These are phyloP conservation scores for Trichoderma sp. DNA, from an alignment of 2,329 filamentous ascomycete genomes.

Conservation along the genomic window DNA sequence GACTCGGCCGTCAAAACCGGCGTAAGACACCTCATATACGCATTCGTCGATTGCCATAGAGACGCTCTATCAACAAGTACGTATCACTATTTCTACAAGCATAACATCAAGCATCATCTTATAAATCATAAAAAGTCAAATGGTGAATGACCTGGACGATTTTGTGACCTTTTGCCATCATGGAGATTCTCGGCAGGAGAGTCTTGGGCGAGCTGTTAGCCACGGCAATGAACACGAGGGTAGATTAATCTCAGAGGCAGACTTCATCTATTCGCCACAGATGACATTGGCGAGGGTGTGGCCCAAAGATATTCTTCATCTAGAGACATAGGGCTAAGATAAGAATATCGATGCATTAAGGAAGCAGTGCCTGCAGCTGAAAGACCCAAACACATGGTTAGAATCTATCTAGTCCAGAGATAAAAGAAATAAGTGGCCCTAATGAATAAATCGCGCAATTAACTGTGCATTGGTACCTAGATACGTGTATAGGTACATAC, in stretches of 20 bases:
- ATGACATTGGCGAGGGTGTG: not conserved
- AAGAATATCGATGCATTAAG: constrained; percentile 4
- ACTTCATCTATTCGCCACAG: not conserved
- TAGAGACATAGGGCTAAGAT: not conserved
- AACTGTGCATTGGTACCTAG: not conserved
- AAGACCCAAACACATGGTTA: not conserved
- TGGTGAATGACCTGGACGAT: not conserved
- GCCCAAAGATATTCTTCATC: not conserved
- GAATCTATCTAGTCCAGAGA: not conserved
- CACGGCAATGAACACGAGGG: not conserved
- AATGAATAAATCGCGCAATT: not conserved
- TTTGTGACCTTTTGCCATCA: not conserved
- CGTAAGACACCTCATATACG: not conserved
- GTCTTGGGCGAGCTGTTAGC: not conserved
- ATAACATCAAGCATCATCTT: constrained; percentile 11
- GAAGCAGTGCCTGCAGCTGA: not conserved
- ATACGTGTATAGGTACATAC: no score
- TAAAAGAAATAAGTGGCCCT: not conserved
- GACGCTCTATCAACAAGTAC: not conserved
- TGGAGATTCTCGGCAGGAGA: not conserved
- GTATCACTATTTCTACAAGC: constrained; percentile 6
- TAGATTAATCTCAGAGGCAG: not conserved
- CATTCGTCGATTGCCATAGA: constrained; percentile 6
- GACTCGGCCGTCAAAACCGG: not conserved
- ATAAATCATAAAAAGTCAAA: constrained; percentile 1